phyloP scores from a whole-genome alignment of 768 basidiomycete species.

The Daedaleopsis nitida region DNA sequence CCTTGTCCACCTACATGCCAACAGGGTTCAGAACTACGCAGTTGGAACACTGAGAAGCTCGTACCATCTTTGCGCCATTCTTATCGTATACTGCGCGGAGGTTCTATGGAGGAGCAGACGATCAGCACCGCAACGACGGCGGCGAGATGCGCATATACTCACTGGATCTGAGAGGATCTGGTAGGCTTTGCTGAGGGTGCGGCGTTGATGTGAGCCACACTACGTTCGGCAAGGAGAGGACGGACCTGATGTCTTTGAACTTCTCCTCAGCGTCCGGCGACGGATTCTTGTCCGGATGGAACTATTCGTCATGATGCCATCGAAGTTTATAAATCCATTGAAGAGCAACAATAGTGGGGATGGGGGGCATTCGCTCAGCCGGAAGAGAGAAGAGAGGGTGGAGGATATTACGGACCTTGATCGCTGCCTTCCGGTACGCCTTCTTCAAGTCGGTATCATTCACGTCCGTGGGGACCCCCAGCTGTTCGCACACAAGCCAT shows the following conservation, averaged over 20 bases:
- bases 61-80: constrained; percentile 87
- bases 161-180: constrained; percentile 88
- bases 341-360: background rate
- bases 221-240: constrained; percentile 16
- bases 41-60: constrained; percentile 20
- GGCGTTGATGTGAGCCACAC: background rate
- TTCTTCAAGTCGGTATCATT: constrained; percentile 88
- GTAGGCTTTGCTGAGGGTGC: constrained; percentile 79
- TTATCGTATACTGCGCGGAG: constrained; percentile 90
- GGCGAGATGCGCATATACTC: constrained; percentile 27
- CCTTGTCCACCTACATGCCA: constrained; percentile 62
- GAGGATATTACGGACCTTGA: constrained; percentile 60
- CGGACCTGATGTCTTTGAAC: constrained; percentile 94
- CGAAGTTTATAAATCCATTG: too few species aligned
- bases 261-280: constrained; percentile 92
- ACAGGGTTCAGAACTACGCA: background rate
- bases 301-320: constrained; percentile 55
- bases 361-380: background rate
- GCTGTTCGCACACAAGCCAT: constrained; percentile 39
- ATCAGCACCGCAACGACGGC: background rate
- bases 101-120: constrained; percentile 49
- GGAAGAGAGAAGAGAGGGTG: background rate
- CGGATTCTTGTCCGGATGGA: constrained; percentile 94
- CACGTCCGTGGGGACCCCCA: constrained; percentile 71
- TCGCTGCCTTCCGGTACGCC: constrained; percentile 92